Evolutionary conservation across 176 grass and related monocot species (phyloP), one percentile per base, ranked within the genome.

Genomic region (Oryza longistaminata): DNA sequence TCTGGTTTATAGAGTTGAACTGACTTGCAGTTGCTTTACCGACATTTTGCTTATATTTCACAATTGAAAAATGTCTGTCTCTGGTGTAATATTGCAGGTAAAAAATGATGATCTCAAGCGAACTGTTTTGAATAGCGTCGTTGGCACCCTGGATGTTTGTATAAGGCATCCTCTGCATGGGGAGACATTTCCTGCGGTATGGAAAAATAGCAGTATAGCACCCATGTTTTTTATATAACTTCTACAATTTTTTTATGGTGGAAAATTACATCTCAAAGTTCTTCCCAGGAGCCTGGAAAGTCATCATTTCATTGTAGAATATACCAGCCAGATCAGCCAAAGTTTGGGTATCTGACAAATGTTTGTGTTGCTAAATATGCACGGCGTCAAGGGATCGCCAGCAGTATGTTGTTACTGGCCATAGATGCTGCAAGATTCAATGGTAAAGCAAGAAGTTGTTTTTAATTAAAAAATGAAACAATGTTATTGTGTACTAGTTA

Each of bases 341-440:
- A 85, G 88, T 90, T 90, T 90, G 93, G 83, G 13, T 95, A 95
- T 79, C 21, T 92, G 17, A 79, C 93, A 83, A 95, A 95, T 66
- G 72, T 95, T 45, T 95, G 93, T 3, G 93, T 95, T 90, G 85
- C 90, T 61, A 95, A 92, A 68, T 86, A 87, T 86, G 88, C 83
- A 73, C 86, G 93, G 7, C 93, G 90, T 27, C 82, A 92, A 86
- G 85, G 93, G 78, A 92, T 95, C 61, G 93, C 88, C 34, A 92
- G 85, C 76, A 95, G 92, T 80, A 84, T 95, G 93, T 49, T 95
- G 35, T 78, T 92, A 66, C 88, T 92, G 64, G 90, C 93, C 64
- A 83, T 90, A 81, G 88, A 95, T 73, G 83, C 88, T 52, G 88
- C 93, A 42, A 90, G 45, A 74, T 66, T 88, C 58, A 83, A 87